A percentile compares a stretch with the other conserved stretches of the same genome.
These are phyloP conservation scores for Phytophthora crassamura DNA, from an alignment of 352 stramenopile species.

Conservation along the genomic window DNA sequence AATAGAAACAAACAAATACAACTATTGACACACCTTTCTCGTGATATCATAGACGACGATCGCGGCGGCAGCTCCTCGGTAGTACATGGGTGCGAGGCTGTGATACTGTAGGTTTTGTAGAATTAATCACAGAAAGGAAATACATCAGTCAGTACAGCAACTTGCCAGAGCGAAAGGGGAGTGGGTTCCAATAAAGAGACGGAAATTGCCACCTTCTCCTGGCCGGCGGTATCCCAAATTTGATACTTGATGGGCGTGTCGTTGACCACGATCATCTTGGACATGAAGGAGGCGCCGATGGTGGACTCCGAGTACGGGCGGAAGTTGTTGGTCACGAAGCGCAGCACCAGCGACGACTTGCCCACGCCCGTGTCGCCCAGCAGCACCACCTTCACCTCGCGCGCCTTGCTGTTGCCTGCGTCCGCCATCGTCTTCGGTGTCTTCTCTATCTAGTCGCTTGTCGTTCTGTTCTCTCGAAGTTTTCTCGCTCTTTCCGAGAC, in stretches of 20 bases:
- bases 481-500: conserved; percentile 14
- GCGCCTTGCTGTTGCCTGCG: conserved; percentile 69
- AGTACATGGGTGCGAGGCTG: conserved; percentile 98
- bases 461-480: conserved; percentile 25
- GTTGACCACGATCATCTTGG: conserved; percentile 95
- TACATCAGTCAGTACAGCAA: conserved; percentile 7
- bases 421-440: conserved; percentile 54
- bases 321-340: conserved; percentile 98
- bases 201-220: conserved; percentile 86
- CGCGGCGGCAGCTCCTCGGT: conserved; percentile 95
- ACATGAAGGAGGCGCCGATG: conserved; percentile 98
- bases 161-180: neutral
- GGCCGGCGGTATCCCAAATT: conserved; percentile 98
- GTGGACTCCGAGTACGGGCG: conserved; percentile 96
- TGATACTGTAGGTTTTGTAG: conserved; percentile 82
- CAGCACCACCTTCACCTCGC: conserved; percentile 91
- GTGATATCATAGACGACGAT: conserved; percentile 99
- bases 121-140: neutral
- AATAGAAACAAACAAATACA: conserved; percentile 2
- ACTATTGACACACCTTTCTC: conserved; percentile 72
- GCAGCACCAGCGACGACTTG: conserved; percentile 96
- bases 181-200: conserved; percentile 1
- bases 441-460: conserved; percentile 1
- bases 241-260: conserved; percentile 95
- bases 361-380: conserved; percentile 95